Base-by-base conservation (phyloP, 2,329 filamentous ascomycete species). In the Metarhizium sp. region DNA sequence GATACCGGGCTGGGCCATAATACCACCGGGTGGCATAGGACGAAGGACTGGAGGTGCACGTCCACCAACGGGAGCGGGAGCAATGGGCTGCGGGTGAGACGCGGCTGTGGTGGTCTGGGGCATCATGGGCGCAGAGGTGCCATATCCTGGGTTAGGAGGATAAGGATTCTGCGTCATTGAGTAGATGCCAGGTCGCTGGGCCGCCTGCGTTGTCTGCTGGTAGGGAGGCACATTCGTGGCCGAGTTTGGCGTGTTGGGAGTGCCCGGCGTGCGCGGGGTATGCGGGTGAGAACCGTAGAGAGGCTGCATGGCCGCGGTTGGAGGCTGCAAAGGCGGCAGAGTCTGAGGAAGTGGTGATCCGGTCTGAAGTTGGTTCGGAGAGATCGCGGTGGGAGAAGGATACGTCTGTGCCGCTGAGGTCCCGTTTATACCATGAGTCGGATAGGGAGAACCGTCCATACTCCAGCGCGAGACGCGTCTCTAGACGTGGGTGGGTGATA, bases 51-150 rank as follows among this genome's bases (percentile, higher is more conserved):
- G 82, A 57, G 82, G 81, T 20, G 74, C 75, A 42, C 80, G 78
- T 45, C 76, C 74, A 66, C 73, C 81, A 58, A 70, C 73, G 51
- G 87, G 86, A 46, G 87, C 87, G 16, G 87, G 87, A 47, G 87
- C 87, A 66, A 90, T 88, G 38, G 86, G 84, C 70, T 90, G 87
- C 49, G 86, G 86, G 68, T 90, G 87, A 54, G 84, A 82, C 62
- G 85, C 79, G 48, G 86, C 78, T 50, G 81, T 79, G 11, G 85
- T 84, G 29, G 84, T 73, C 69, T 87, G 84, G 50, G 85, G 80
- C 74, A 88, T 78, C 79, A 88, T 85, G 51, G 74, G 74, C 51
- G 75, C 75, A 6, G 81, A 79, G 8, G 78, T 77, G 42, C 75
- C 75, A 66, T 85, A 86, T 10, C 70, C 75, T 67, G 78, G 78